Evolutionary conservation across 2,329 filamentous ascomycete species (phyloP), one percentile per base, ranked within the genome.

Genomic region (Exserohilum turcica): DNA sequence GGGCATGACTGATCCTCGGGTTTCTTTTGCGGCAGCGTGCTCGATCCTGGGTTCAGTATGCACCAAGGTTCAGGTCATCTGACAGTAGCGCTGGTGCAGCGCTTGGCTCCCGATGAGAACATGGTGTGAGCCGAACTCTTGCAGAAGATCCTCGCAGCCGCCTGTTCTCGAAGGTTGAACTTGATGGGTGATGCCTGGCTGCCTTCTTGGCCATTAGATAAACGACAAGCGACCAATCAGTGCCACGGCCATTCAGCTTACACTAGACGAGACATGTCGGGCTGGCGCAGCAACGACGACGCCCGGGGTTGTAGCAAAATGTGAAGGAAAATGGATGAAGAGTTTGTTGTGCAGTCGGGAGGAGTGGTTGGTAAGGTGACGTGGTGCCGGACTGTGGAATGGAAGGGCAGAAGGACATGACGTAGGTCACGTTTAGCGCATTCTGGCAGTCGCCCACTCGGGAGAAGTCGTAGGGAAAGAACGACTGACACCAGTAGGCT

Each of bases 401-500:
- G 15, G 33, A 44, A 32, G 16, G 19, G 15, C 19, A 16, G 29
- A 37, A 43, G 46, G 45, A 43, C 28, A 60, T 64, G 61, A 64
- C 61, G 61, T 64, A 50, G 42, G 50, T 31, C 18, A 27, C 27
- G 42, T 42, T 40, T 64, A 61, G 61, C 57, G 59, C 61, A 47
- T 18, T 52, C 44, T 53, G 56, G 48, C 45, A 48, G 48, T 48
- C 46, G 49, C 36, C 45, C 33, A 52, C 24, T 49, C 52, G 53
- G 56, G 36, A 48, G 29, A 50, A 51, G 38, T 54, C 49, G 49
- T 50, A 49, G 44, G 48, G 46, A 33, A 18, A n/a, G 38, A 36
- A 33, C 52, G 44, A 49, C 39, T 48, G 49, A 56, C 49, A 52
- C 39, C 42, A 16, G 43, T 27, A 53, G 43, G 39, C 27, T 48